Base-by-base conservation (phyloP, 345 rosid species). In the Aethionema arabicum region DNA sequence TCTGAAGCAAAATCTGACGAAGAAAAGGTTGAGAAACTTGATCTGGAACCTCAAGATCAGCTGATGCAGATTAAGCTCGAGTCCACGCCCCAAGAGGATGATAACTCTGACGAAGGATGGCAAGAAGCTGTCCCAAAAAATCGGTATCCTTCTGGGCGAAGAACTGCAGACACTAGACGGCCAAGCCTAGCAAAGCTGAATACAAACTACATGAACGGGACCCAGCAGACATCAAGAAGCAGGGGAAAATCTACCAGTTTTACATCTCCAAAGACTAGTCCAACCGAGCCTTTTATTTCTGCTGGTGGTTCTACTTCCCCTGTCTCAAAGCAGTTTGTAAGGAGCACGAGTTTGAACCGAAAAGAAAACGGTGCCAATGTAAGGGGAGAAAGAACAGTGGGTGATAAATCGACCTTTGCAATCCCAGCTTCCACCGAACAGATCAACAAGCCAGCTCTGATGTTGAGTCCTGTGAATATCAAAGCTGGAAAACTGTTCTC, bases 111-210 rank as follows among this genome's bases (percentile, higher is more conserved):
- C 72, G 96, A 93, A 81, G 99, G 99, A 68, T 93, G 99, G 99
- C 97, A 93, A 79, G 97, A 93, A 86, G 97, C 99, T 70, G 90
- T 85, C 53, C 88, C 95, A 2, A 93, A 85, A 80, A 76, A 88
- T 15, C 97, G 97, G 40, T 76, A 85, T 63, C 93, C 80, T 47
- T 61, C 90, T 48, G 76, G 75, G 72, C 90, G 95, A 62, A 85
- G 84, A 72, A 72, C 78, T 65, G 75, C 85, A 38, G 58, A 77
- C 73, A 79, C 86, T 32, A 87, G 79, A 72, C 87, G 91, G 62
- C 95, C 93, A 40, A 87, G 85, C 72, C 77, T 93, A 21, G 95
- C 88, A 35, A 93, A 90, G 78, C 78, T 93, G 46, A 90, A 85
- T 65, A 93, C 99, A 10, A 90, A 84, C 83, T 93, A 89, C 59